Evolutionary conservation across 352 stramenopile genomes (phyloP).

Genomic region (Globisporangium paroecandrum): DNA sequence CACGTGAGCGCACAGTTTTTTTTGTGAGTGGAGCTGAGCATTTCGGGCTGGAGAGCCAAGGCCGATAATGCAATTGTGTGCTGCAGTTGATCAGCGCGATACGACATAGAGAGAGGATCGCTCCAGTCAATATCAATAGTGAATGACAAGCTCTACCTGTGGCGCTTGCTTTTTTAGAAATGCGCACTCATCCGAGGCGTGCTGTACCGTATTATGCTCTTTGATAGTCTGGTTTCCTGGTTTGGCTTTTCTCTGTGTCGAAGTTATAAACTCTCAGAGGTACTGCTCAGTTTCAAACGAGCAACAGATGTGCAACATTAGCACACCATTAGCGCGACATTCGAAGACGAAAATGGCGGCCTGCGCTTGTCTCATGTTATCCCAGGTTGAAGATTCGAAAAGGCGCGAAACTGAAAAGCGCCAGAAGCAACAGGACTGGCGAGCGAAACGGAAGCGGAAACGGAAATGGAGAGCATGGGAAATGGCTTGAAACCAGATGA

Average conservation of each 20-base stretch:
- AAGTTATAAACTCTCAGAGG: neutral
- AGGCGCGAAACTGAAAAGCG: neutral
- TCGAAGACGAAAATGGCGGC: neutral
- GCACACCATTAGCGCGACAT: no score
- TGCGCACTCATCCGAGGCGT: neutral
- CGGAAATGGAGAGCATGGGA: no score
- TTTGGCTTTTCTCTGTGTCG: neutral
- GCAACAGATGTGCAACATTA: no score
- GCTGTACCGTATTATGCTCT: neutral
- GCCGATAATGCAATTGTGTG: neutral
- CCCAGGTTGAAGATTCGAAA: conserved; percentile 5
- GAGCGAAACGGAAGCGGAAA: no score
- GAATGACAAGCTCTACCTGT: neutral
- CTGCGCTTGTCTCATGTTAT: conserved; percentile 1
- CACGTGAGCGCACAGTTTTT: neutral
- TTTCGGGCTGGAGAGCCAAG: neutral
- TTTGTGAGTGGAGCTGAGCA: neutral
- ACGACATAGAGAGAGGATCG: no score
- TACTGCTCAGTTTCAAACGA: neutral
- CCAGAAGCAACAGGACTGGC: no score
- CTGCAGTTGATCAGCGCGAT: neutral
- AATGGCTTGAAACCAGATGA: no score
- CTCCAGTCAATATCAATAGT: no score
- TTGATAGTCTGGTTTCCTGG: neutral
- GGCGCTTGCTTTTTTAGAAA: neutral